Evolutionary conservation across 768 basidiomycete species (phyloP).

Genomic region (Leccinum barrowsii): DNA sequence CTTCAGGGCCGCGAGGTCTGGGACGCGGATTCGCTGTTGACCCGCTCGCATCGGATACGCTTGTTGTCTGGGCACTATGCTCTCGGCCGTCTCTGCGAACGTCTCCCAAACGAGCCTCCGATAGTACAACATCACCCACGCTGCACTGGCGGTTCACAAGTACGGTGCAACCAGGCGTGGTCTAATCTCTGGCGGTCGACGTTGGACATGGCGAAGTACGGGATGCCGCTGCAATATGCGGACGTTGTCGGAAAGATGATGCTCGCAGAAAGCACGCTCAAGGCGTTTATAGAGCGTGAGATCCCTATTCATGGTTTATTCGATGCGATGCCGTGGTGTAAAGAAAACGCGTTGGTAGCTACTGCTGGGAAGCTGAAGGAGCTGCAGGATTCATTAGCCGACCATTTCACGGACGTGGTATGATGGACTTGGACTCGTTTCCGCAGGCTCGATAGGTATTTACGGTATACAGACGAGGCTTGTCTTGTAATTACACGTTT

Average conservation of each 20-base stretch:
- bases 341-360: slow-evolving; percentile 40
- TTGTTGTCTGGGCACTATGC: slow-evolving; percentile 52
- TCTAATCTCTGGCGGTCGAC: slow-evolving; percentile 43
- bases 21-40: slow-evolving; percentile 44
- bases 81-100: slow-evolving; percentile 43
- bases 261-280: slow-evolving; percentile 46
- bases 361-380: slow-evolving; percentile 44
- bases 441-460: slow-evolving; percentile 5
- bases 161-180: slow-evolving; percentile 45
- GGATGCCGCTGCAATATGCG: slow-evolving; percentile 39
- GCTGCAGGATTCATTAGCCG: slow-evolving; percentile 43
- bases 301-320: slow-evolving; percentile 38
- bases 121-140: slow-evolving; percentile 39
- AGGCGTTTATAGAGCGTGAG: slow-evolving; percentile 42
- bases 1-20: slow-evolving; percentile 47
- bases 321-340: slow-evolving; percentile 45
- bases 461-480: slow-evolving; percentile 1
- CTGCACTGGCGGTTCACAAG: slow-evolving; percentile 37
- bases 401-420: slow-evolving; percentile 44
- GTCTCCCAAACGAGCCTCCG: slow-evolving; percentile 42
- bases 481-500: slow-evolving; percentile 9
- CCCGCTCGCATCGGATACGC: slow-evolving; percentile 47
- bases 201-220: slow-evolving; percentile 36
- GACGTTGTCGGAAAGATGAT: slow-evolving; percentile 45
- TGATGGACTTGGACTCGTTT: slow-evolving; percentile 8